Conservation (phyloP, 2,329 filamentous ascomycete species). For the Sclerotiophoma versabilis region DNA sequence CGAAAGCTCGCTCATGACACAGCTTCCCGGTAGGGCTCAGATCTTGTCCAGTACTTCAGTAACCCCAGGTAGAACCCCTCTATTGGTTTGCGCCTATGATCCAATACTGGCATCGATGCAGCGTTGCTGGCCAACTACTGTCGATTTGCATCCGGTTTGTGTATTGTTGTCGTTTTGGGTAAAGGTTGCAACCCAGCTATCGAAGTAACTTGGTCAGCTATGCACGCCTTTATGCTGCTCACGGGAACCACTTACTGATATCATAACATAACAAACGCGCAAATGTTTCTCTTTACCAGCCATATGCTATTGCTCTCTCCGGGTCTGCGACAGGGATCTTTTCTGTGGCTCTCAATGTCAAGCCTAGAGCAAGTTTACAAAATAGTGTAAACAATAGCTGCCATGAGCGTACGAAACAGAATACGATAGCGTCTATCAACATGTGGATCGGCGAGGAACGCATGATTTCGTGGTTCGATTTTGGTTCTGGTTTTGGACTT, state of each 20-base stretch:
- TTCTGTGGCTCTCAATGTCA: constrained; percentile 7
- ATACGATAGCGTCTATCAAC: neutral
- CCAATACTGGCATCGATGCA: neutral
- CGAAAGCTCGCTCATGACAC: neutral
- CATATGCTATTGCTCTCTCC: constrained; percentile 1
- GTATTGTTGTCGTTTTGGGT: neutral
- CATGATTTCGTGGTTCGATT: neutral
- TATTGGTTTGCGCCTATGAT: neutral
- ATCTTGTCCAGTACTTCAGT: neutral
- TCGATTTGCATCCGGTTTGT: neutral
- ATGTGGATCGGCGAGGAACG: neutral
- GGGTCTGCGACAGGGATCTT: neutral
- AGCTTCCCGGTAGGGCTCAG: neutral
- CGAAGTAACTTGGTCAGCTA: neutral
- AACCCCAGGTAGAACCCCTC: too few species aligned
- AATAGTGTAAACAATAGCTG: constrained; percentile 1
- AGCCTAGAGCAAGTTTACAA: neutral
- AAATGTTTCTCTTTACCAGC: neutral
- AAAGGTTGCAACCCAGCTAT: neutral
- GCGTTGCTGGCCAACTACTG: neutral
- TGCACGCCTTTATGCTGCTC: too few species aligned
- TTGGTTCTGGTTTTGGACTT: neutral
- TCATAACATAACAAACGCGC: neutral
- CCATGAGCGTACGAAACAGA: constrained; percentile 7
- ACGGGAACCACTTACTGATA: neutral